Percentiles rank a stretch among this genome's conserved stretches.
Conservation (phyloP, 2,329 filamentous ascomycete species). For the Hymenoscyphus linearis region DNA sequence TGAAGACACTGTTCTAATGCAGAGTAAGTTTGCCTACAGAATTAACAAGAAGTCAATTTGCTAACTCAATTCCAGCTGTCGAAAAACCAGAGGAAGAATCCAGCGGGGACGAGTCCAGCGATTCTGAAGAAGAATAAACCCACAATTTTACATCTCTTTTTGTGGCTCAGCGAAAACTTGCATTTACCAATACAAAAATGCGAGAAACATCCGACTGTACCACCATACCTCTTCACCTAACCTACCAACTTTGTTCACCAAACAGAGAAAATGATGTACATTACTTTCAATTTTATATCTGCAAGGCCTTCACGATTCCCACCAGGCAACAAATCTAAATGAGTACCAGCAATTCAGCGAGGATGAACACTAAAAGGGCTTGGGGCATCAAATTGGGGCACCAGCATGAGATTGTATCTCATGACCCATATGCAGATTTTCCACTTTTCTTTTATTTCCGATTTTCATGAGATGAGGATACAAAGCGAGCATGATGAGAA, state of each 20-base stretch:
- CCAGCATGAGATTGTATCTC: background rate
- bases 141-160: conserved; percentile 1
- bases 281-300: conserved; percentile 5
- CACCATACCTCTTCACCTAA: conserved; percentile 1
- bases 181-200: background rate
- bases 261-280: conserved; percentile 6
- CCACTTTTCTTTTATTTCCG: conserved; percentile 1
- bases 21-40: conserved; percentile 21
- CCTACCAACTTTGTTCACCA: background rate
- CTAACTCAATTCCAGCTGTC: conserved; percentile 23
- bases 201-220: conserved; percentile 6
- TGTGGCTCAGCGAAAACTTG: background rate
- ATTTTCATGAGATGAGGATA: conserved; percentile 6
- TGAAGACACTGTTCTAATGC: conserved; percentile 37
- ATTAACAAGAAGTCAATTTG: background rate
- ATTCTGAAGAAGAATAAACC: conserved; percentile 43
- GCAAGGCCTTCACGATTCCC: background rate
- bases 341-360: background rate
- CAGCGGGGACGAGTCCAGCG: conserved; percentile 48
- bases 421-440: background rate
- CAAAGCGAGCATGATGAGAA: conserved; percentile 7
- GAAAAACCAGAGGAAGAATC: conserved; percentile 38
- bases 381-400: background rate
- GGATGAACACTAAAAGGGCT: background rate
- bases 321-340: background rate